Conservation (phyloP, 768 basidiomycete species). For the Sistotremastrum suecicum region DNA sequence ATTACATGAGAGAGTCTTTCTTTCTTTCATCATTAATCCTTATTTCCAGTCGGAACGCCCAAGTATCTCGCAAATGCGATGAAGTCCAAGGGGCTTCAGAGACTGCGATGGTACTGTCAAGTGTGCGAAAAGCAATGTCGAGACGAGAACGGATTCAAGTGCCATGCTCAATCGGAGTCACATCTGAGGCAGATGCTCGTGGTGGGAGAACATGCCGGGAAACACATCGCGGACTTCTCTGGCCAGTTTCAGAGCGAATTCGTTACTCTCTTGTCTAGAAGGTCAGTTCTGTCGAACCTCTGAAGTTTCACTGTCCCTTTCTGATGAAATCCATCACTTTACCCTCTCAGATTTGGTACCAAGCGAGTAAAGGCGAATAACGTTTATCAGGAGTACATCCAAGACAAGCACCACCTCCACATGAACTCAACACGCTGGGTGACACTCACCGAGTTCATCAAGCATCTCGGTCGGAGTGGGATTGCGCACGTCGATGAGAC, state of each 20-base stretch:
- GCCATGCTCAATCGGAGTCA: constrained; percentile 74
- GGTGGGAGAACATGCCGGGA: constrained; percentile 87
- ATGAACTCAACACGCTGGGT: constrained; percentile 99
- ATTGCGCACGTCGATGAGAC: constrained; percentile 92
- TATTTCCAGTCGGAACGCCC: constrained; percentile 58
- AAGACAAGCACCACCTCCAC: constrained; percentile 86
- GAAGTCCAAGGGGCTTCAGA: constrained; percentile 94
- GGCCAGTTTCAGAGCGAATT: constrained; percentile 83
- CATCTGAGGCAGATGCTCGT: constrained; percentile 96
- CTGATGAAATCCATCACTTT: constrained; percentile 1
- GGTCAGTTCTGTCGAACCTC: constrained; percentile 29
- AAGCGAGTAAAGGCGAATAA: constrained; percentile 90
- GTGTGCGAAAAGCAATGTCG: constrained; percentile 98
- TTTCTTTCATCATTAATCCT: background rate
- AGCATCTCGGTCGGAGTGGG: constrained; percentile 76
- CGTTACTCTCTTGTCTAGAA: constrained; percentile 73
- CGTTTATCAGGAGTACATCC: constrained; percentile 96
- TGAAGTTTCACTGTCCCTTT: background rate
- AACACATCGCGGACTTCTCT: constrained; percentile 86
- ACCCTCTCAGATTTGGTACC: constrained; percentile 58
- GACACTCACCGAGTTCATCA: constrained; percentile 89
- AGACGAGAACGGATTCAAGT: constrained; percentile 99
- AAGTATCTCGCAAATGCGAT: constrained; percentile 90
- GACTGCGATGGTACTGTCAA: constrained; percentile 97
- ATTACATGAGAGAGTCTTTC: background rate